phyloP scores from a whole-genome alignment of 495 filamentous ascomycete genomes.

The Xylaria nigripes region DNA sequence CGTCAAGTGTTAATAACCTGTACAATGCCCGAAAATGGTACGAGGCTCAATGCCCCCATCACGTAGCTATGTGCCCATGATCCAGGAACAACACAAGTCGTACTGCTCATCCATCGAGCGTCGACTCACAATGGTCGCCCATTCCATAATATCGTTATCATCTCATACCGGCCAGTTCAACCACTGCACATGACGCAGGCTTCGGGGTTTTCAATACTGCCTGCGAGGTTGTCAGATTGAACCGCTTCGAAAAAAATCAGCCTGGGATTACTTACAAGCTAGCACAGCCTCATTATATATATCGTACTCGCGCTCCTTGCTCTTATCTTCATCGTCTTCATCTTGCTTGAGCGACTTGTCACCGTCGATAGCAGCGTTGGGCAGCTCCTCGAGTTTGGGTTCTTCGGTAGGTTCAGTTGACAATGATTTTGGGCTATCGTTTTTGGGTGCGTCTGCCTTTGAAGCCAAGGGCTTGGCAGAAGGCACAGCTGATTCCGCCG shows the following conservation, averaged over 20 bases:
- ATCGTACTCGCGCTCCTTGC: conserved; percentile 65
- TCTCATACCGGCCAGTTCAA: conserved; percentile 25
- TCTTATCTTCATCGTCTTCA: conserved; percentile 56
- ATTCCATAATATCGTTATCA: conserved; percentile 20
- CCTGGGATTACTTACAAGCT: conserved; percentile 54
- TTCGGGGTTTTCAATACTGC: conserved; percentile 87
- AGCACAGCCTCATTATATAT: conserved; percentile 91
- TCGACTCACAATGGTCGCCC: conserved; percentile 8
- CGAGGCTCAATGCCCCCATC: neutral
- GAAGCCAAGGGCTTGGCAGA: conserved; percentile 47
- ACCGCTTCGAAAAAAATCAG: neutral
- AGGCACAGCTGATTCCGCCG: conserved; percentile 32
- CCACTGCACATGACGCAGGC: conserved; percentile 87
- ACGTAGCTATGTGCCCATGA: neutral
- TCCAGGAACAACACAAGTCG: conserved; percentile 1
- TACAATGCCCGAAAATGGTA: conserved; percentile 2
- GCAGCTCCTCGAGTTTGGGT: conserved; percentile 50
- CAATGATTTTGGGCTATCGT: conserved; percentile 66
- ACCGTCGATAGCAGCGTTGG: conserved; percentile 39
- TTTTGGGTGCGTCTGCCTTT: conserved; percentile 61
- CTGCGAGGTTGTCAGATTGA: conserved; percentile 28
- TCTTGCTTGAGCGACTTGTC: conserved; percentile 40
- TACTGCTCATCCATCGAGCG: conserved; percentile 1
- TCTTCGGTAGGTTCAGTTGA: conserved; percentile 57
- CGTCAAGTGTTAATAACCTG: neutral